Percentiles rank a stretch among this genome's conserved stretches.
phyloP scores from a whole-genome alignment of 345 rosid species.

The Moringa oleifera region DNA sequence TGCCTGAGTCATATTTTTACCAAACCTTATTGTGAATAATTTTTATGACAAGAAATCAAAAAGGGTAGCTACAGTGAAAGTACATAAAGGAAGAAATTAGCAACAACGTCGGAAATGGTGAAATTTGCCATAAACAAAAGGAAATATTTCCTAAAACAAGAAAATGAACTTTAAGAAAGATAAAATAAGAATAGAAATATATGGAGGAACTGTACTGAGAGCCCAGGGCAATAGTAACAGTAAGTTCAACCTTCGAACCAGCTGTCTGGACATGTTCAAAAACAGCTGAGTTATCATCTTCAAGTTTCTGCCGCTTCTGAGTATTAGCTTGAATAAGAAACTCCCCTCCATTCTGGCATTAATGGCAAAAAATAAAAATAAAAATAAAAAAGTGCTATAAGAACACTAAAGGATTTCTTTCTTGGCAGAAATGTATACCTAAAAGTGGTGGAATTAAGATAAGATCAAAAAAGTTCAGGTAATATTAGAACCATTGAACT shows the following conservation, averaged over 20 bases:
- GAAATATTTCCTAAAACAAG: not conserved
- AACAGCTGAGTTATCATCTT: constrained; percentile 37
- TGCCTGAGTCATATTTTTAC: constrained; percentile 32
- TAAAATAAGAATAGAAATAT: not conserved
- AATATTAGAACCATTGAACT: not conserved
- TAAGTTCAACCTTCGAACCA: constrained; percentile 3
- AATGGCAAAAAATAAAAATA: constrained; percentile 10
- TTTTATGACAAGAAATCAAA: not conserved
- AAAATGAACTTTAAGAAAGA: not conserved
- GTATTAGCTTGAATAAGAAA: constrained; percentile 91
- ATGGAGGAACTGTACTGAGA: not conserved
- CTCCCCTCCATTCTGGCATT: constrained; percentile 68
- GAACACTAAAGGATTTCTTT: not conserved
- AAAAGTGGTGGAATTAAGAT: not conserved
- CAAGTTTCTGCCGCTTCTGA: constrained; percentile 72
- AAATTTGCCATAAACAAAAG: not conserved
- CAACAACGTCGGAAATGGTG: too few species aligned
- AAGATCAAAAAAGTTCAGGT: not conserved
- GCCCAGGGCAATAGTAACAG: not conserved
- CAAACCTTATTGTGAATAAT: constrained; percentile 12
- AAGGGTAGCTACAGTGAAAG: not conserved
- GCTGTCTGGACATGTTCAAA: constrained; percentile 62
- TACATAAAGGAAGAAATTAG: not conserved
- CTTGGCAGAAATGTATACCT: constrained; percentile 1
- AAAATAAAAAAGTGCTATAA: not conserved